Evolutionary conservation across 495 filamentous ascomycete genomes (phyloP).

Genomic region (Aspergillus ellipticus): DNA sequence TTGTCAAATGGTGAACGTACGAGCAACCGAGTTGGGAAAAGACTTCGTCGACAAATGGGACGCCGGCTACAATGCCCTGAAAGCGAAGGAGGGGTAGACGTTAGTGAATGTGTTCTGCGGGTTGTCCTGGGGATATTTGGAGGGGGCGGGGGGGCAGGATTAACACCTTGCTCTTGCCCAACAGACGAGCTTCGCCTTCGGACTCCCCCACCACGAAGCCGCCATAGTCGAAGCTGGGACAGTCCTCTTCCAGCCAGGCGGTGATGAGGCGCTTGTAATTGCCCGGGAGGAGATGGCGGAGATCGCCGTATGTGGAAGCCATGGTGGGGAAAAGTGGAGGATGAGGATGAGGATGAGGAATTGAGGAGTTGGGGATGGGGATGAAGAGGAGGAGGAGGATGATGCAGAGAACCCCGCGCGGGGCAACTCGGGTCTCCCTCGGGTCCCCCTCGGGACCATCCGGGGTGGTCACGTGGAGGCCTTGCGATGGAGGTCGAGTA

Average conservation of each 20-base stretch:
- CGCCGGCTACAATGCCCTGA: slow-evolving; percentile 79
- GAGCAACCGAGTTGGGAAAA: slow-evolving; percentile 85
- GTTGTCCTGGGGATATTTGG: background rate
- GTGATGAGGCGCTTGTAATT: slow-evolving; percentile 79
- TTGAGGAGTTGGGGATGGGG: background rate
- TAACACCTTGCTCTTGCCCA: slow-evolving; percentile 73
- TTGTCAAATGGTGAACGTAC: slow-evolving; percentile 40
- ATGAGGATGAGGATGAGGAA: slow-evolving; percentile 11
- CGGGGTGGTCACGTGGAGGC: slow-evolving; percentile 3
- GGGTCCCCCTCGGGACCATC: background rate
- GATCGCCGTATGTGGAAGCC: slow-evolving; percentile 66
- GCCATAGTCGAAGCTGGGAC: slow-evolving; percentile 92
- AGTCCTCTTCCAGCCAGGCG: slow-evolving; percentile 90
- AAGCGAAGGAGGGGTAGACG: background rate
- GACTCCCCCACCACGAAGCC: slow-evolving; percentile 91
- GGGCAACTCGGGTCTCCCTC: background rate
- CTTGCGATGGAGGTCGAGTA: background rate
- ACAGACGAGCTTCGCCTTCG: slow-evolving; percentile 71
- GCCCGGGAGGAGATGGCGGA: slow-evolving; percentile 76
- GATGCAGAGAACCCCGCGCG: slow-evolving; percentile 2
- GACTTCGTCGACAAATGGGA: slow-evolving; percentile 94
- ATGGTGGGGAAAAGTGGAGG: slow-evolving; percentile 28
- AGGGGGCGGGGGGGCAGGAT: no score
- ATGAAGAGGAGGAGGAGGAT: background rate
- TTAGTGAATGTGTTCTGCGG: background rate